A percentile compares a stretch with the other conserved stretches of the same genome.
Conservation (phyloP, 768 basidiomycete species). For the Xanthoconium stramineum region DNA sequence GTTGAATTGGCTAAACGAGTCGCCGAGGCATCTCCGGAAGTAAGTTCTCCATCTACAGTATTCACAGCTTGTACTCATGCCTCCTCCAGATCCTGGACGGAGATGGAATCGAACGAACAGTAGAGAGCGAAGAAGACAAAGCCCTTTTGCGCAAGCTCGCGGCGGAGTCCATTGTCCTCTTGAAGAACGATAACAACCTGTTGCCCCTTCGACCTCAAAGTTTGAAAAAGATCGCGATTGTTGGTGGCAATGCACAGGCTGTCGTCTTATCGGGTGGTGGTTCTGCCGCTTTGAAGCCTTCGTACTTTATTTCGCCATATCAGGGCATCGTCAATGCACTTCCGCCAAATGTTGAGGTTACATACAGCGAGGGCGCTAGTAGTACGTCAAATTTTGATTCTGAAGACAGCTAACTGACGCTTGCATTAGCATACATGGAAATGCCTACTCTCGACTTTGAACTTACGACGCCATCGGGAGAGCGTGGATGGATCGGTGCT, state of each 20-base stretch:
- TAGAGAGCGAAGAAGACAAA: slow-evolving; percentile 60
- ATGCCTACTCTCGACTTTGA: slow-evolving; percentile 70
- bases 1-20: slow-evolving; percentile 69
- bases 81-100: slow-evolving; percentile 58
- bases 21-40: slow-evolving; percentile 64
- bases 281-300: slow-evolving; percentile 65
- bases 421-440: slow-evolving; percentile 52
- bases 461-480: slow-evolving; percentile 53
- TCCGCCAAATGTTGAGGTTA: slow-evolving; percentile 46
- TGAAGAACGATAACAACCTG: slow-evolving; percentile 61
- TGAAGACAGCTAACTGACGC: neutral
- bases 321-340: slow-evolving; percentile 69
- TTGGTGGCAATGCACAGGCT: slow-evolving; percentile 65
- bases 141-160: slow-evolving; percentile 65
- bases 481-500: slow-evolving; percentile 62
- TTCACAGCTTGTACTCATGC: neutral
- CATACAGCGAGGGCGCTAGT: slow-evolving; percentile 66
- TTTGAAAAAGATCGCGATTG: slow-evolving; percentile 68
- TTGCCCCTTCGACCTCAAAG: slow-evolving; percentile 35
- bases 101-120: slow-evolving; percentile 62
- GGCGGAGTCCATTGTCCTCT: slow-evolving; percentile 65
- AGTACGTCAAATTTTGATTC: slow-evolving; percentile 37
- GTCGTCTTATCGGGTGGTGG: slow-evolving; percentile 74
- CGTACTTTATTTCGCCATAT: slow-evolving; percentile 74
- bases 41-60: slow-evolving; percentile 17